Percentiles rank a stretch among this genome's conserved stretches.
Conservation (phyloP, 768 basidiomycete genomes). For the Kwoniella dejecticola region DNA sequence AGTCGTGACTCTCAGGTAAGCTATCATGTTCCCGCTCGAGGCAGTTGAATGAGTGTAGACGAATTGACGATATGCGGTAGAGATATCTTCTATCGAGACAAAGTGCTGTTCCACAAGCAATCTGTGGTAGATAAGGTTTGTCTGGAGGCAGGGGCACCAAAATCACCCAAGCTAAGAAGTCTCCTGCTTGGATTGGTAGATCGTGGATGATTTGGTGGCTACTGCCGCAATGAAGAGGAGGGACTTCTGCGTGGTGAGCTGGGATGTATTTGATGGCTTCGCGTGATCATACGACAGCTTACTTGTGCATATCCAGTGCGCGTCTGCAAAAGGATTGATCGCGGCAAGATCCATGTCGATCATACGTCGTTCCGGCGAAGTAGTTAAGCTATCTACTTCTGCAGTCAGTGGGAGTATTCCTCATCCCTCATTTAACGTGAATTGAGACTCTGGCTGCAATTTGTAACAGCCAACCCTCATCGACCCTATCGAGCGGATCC, state of each 20-base stretch:
- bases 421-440: slow-evolving; percentile 1
- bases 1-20: slow-evolving; percentile 41
- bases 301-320: too few relatives aligned
- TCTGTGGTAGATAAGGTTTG: slow-evolving; percentile 73
- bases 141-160: too few relatives aligned
- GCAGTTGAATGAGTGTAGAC: not conserved
- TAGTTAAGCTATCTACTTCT: slow-evolving; percentile 39
- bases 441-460: not conserved
- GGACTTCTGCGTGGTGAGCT: slow-evolving; percentile 75
- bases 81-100: slow-evolving; percentile 86
- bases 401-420: slow-evolving; percentile 17
- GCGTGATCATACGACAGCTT: too few relatives aligned
- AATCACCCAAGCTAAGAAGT: too few relatives aligned
- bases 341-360: slow-evolving; percentile 69
- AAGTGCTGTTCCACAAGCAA: slow-evolving; percentile 74
- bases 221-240: slow-evolving; percentile 72
- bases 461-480: slow-evolving; percentile 69
- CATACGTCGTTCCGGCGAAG: slow-evolving; percentile 63
- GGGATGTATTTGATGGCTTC: too few relatives aligned
- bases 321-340: slow-evolving; percentile 84
- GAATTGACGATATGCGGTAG: slow-evolving; percentile 59
- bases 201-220: slow-evolving; percentile 82
- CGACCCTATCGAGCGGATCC: slow-evolving; percentile 73
- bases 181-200: too few relatives aligned
- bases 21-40: too few relatives aligned